Evolutionary conservation across 148 eudicot species (phyloP), one percentile per base, ranked within the genome.

Genomic region (Limonium bicolor): DNA sequence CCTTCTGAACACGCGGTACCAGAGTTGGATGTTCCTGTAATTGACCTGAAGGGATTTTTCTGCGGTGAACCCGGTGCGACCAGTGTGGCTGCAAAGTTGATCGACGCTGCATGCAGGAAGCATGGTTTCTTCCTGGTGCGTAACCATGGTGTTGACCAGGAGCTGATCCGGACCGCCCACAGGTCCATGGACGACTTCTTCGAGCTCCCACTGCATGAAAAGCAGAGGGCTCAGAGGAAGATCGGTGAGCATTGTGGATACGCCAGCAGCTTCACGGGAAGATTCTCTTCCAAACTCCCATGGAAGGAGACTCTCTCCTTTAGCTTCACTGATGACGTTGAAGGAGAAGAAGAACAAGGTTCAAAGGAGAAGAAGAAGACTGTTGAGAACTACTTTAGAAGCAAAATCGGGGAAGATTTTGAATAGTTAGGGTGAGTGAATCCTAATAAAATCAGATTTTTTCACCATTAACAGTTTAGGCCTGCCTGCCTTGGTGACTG

Each of bases 261-360:
- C 56, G 92, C 92, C 19, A 81, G 85, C 48, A 77, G 81, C 60
- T 77, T 81, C 57, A 70, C 80, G 0, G 84, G 69, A 10, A 49
- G 81, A 34, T 81, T 81, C 41, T 70, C 78, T 27, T 54, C 69
- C 2, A 81, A 71, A 51, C 70, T 81, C 4, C 92, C 92, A 5
- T 81, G 92, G 92, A 81, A 81, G 52, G 92, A 81, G 24, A 81
- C 92, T 24, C 85, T 81, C 22, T 77, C 92, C 3, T 70, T 81
- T 19, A 52, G 53, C 6, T 81, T 56, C 59, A 62, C 76, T 1
- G 48, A 64, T 2, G 40, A 46, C 10, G n/a, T n/a, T n/a, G n/a
- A n/a, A n/a, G 28, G 27, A 0, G 29, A 66, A 0, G 26, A 56
- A 10, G 36, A 2, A 22, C 17, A 48, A 7, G 60, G 64, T 0